These are phyloP conservation scores for Kitagawia praeruptora DNA, from an alignment of 129 eudicot species.

Conservation along the genomic window DNA sequence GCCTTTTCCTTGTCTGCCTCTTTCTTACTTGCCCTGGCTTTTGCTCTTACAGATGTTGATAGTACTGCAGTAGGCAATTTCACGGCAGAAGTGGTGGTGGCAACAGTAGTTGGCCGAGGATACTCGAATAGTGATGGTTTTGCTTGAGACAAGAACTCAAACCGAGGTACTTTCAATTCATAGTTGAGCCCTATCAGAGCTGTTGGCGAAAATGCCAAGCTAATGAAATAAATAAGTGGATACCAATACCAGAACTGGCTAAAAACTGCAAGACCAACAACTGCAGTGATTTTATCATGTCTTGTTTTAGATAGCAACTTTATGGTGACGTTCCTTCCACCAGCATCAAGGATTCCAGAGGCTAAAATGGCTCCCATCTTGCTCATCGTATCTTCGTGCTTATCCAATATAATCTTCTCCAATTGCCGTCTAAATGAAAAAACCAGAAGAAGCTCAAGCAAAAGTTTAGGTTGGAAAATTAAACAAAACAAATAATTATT, in stretches of 20 bases:
- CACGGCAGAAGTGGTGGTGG: slow-evolving; percentile 76
- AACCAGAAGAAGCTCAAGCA: neutral
- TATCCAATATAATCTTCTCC: slow-evolving; percentile 88
- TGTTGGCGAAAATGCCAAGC: slow-evolving; percentile 91
- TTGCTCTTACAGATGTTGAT: slow-evolving; percentile 87
- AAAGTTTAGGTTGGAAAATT: neutral
- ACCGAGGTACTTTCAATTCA: slow-evolving; percentile 79
- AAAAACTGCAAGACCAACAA: slow-evolving; percentile 94
- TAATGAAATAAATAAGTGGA: slow-evolving; percentile 78
- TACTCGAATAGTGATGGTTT: slow-evolving; percentile 91
- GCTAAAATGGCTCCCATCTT: slow-evolving; percentile 99
- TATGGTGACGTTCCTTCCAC: slow-evolving; percentile 93
- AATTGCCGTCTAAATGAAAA: slow-evolving; percentile 53
- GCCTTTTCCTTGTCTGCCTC: slow-evolving; percentile 76
- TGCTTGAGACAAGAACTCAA: slow-evolving; percentile 85
- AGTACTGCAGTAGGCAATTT: slow-evolving; percentile 90
- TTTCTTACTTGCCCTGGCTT: slow-evolving; percentile 85
- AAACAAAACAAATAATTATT: no score
- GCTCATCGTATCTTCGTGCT: slow-evolving; percentile 98
- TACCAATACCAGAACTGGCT: slow-evolving; percentile 99
- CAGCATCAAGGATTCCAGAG: slow-evolving; percentile 95
- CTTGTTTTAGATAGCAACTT: slow-evolving; percentile 82
- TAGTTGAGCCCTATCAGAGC: slow-evolving; percentile 88
- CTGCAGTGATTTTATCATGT: slow-evolving; percentile 87
- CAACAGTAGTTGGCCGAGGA: slow-evolving; percentile 84